These are phyloP conservation scores for Backusella circina DNA, from an alignment of 192 early-diverging fungal species.

Conservation along the genomic window DNA sequence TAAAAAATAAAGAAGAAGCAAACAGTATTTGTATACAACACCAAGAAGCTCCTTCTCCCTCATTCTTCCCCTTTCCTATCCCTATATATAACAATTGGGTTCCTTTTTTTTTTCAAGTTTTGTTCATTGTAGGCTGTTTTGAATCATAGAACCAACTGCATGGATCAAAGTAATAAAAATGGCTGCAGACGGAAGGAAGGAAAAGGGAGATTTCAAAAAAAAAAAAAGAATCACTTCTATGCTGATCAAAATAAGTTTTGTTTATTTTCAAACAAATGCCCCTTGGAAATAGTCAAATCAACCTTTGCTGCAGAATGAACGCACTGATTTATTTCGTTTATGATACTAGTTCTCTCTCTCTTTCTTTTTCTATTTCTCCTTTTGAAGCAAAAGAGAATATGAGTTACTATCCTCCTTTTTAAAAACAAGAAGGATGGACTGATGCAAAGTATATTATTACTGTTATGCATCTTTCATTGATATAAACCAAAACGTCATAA, in stretches of 20 bases:
- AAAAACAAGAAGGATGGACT: no score
- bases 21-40: not conserved
- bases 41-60: not conserved
- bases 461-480: not conserved
- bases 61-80: not conserved
- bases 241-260: no score
- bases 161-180: not conserved
- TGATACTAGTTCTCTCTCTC: not conserved
- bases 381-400: not conserved
- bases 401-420: not conserved
- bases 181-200: not conserved
- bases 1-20: not conserved
- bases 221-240: no score
- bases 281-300: not conserved
- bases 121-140: not conserved
- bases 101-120: not conserved
- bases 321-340: not conserved
- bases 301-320: not conserved
- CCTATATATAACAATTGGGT: not conserved
- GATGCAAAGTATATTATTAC: no score
- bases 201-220: not conserved
- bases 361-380: not conserved
- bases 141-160: not conserved
- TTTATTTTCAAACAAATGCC: not conserved
- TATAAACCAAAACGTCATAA: not conserved